Conservation (phyloP, 2,329 filamentous ascomycete species). For the Talaromyces islandicus region DNA sequence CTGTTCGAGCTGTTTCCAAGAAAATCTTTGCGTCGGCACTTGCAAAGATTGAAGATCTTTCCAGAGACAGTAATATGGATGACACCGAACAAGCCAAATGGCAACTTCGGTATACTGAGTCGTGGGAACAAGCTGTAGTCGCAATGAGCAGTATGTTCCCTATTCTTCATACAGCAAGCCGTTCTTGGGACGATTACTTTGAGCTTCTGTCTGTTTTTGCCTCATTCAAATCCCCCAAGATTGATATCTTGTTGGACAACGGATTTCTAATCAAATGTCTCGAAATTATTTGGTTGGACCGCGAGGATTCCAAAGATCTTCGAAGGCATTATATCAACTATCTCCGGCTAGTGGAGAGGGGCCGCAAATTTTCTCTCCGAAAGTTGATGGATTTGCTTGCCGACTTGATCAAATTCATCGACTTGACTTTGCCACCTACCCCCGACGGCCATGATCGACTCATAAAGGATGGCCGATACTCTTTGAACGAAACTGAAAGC, state of each 20-base stretch:
- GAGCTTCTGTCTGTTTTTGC: constrained; percentile 63
- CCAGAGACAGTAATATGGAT: constrained; percentile 19
- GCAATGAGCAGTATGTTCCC: constrained; percentile 56
- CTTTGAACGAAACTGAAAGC: constrained; percentile 28
- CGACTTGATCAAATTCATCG: constrained; percentile 31
- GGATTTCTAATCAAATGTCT: constrained; percentile 56
- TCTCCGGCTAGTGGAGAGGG: constrained; percentile 38
- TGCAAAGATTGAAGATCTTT: constrained; percentile 44
- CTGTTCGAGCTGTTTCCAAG: constrained; percentile 50
- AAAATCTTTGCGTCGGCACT: constrained; percentile 51
- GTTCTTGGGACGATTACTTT: constrained; percentile 74
- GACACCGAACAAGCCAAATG: constrained; percentile 20
- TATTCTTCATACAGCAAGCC: constrained; percentile 55
- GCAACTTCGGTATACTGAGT: constrained; percentile 21
- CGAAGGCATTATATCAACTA: constrained; percentile 49
- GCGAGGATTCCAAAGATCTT: constrained; percentile 42
- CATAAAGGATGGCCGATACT: constrained; percentile 23
- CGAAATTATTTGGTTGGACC: constrained; percentile 57
- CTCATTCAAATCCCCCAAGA: constrained; percentile 54
- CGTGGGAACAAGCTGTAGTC: constrained; percentile 31
- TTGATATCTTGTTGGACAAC: constrained; percentile 53
- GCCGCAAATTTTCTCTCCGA: constrained; percentile 39
- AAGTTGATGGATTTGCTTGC: constrained; percentile 39
- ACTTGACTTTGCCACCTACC: constrained; percentile 27
- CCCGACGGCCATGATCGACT: constrained; percentile 19